Evolutionary conservation across 2,329 filamentous ascomycete species (phyloP), one percentile per base, ranked within the genome.

Genomic region (Thielaviopsis euricoi): DNA sequence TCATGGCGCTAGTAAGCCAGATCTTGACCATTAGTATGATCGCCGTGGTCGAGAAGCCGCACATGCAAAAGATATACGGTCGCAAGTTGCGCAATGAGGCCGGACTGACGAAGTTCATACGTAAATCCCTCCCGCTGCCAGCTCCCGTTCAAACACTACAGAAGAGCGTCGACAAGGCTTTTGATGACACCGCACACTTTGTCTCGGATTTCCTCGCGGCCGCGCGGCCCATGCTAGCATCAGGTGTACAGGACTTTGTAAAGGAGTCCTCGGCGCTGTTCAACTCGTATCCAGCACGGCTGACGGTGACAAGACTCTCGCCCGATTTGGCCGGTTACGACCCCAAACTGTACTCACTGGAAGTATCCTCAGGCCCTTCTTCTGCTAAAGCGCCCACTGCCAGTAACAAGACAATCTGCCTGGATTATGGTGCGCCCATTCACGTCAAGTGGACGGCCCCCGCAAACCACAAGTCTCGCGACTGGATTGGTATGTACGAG

Each of bases 31-130:
- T 97, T 33, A 82, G 77, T 29, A 96, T 96, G 73, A 87, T 98
- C 57, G 87, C 95, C 60, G 87, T 91, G 63, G 87, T 98, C 10
- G 93, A 98, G 71, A 85, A 90, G 61, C 93, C 91, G 15, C 93
- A 98, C 69, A 97, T 98, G 90, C 87, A 95, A 69, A 97, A 95
- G 76, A 80, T 97, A 19, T 98, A 98, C 66, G 91, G 93, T 49
- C 78, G 83, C 64, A 85, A 83, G 64, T 75, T 98, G 52, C 85
- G 93, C 60, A 76, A 85, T 62, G 89, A 95, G 68, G 93, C 93
- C 12, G 93, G 93, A 54, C 77, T 98, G 46, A 91, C 90, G 60
- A 94, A 90, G 72, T 96, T 88, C 65, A 79, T 98, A 68, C 88
- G 89, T 69, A 83, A 86, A 62, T 89, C 89, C 12, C 74, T 98